Percentiles rank a stretch among this genome's conserved stretches.
These are phyloP conservation scores for Mycena capillaripes DNA, from an alignment of 768 basidiomycete genomes.

Conservation along the genomic window DNA sequence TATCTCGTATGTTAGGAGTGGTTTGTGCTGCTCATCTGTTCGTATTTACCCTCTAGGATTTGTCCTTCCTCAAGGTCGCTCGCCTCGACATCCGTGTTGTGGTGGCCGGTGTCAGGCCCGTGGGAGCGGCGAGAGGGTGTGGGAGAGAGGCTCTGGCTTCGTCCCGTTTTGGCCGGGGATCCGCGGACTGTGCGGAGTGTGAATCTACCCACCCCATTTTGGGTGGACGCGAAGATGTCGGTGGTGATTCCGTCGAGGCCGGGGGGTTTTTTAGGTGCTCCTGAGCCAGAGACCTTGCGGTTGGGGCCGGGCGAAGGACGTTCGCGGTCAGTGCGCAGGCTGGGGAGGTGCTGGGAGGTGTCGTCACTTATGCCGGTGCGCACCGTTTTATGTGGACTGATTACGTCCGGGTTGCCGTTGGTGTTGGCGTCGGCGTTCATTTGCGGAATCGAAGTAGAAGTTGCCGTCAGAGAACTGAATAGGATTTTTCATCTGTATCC, in stretches of 20 bases:
- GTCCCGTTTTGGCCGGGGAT: background rate
- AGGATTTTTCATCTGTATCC: too few species aligned
- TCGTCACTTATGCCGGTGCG: background rate
- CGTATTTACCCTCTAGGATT: background rate
- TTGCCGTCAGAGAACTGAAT: too few species aligned
- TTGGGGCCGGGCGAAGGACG: background rate
- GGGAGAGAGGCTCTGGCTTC: background rate
- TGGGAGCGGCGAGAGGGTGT: background rate
- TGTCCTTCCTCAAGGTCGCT: background rate
- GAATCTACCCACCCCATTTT: too few species aligned
- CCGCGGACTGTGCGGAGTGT: background rate
- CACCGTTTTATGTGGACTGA: background rate
- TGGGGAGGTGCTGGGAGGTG: background rate
- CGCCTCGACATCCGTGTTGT: background rate
- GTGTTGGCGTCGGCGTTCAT: background rate
- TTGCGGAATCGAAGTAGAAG: too few species aligned
- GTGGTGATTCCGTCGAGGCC: background rate
- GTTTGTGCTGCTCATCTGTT: too few species aligned
- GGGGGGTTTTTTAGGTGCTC: background rate
- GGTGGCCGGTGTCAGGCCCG: background rate
- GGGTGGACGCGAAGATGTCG: background rate
- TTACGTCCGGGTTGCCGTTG: background rate
- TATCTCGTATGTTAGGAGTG: too few species aligned
- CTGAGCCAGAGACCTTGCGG: conserved; percentile 1
- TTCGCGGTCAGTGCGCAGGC: background rate